phyloP scores from a whole-genome alignment of 371 early-diverging fungal species.

The Syncephalastrum sp. region DNA sequence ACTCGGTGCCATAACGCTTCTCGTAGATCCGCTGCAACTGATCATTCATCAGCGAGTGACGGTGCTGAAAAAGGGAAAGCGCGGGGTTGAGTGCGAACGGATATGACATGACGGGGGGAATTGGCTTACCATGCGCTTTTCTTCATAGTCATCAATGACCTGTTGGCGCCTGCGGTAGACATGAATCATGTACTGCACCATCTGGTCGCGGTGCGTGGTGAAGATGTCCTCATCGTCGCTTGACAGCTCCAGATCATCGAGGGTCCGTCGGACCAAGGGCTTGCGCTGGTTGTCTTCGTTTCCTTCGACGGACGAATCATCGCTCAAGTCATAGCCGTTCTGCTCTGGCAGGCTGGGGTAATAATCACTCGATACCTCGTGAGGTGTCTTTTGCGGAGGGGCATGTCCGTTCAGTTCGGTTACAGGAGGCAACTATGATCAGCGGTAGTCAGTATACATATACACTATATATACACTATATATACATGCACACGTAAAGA shows the following conservation, averaged over 20 bases:
- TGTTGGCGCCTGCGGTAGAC: slow-evolving; percentile 32
- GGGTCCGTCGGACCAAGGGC: slow-evolving; percentile 17
- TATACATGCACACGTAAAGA: no score
- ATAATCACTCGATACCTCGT: no score
- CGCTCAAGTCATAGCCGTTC: slow-evolving; percentile 14
- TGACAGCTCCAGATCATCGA: slow-evolving; percentile 23
- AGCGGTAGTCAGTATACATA: no score
- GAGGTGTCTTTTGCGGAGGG: neutral
- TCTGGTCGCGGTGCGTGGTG: slow-evolving; percentile 28
- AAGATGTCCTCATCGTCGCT: slow-evolving; percentile 40
- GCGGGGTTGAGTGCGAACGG: neutral
- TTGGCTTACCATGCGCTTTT: slow-evolving; percentile 35
- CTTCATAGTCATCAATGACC: slow-evolving; percentile 43
- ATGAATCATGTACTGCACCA: slow-evolving; percentile 48
- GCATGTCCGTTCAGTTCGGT: neutral
- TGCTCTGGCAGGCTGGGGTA: neutral
- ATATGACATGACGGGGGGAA: no score
- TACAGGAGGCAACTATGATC: no score
- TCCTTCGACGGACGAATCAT: slow-evolving; percentile 26
- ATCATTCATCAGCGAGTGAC: slow-evolving; percentile 29
- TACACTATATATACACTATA: no score
- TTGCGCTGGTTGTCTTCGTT: slow-evolving; percentile 16
- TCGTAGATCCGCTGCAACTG: slow-evolving; percentile 37
- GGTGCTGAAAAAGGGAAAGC: slow-evolving; percentile 14
- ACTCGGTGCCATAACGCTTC: slow-evolving; percentile 33